Conservation (phyloP, 129 eudicot genomes). For the Arctium lappa region DNA sequence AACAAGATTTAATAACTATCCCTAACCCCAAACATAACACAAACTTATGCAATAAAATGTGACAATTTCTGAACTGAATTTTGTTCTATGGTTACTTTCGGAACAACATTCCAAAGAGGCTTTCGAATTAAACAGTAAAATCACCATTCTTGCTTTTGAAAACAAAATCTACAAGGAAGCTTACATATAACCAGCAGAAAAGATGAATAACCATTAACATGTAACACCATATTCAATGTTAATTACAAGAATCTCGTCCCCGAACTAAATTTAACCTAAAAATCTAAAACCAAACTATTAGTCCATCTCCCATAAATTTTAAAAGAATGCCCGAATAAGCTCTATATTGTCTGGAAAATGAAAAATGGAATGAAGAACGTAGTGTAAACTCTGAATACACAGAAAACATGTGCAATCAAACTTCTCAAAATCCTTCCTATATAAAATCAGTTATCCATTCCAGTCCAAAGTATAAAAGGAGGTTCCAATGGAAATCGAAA, state of each 20-base stretch:
- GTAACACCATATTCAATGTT: background rate
- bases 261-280: background rate
- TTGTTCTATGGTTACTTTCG: background rate
- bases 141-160: background rate
- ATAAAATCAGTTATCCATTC: background rate
- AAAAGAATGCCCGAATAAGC: background rate
- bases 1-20: background rate
- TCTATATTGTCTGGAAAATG: background rate
- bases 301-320: background rate
- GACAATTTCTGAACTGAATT: background rate
- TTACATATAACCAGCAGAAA: background rate
- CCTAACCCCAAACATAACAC: background rate
- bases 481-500: background rate
- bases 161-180: background rate
- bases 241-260: background rate
- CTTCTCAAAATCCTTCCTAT: background rate
- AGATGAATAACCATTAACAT: background rate
- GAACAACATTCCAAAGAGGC: background rate
- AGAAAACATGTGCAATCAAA: background rate
- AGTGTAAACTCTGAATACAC: background rate
- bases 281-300: background rate
- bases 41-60: background rate
- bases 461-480: background rate
- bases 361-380: background rate
- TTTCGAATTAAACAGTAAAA: background rate